Conservation (phyloP, 306 rosid species). For the Dalbergia cultrata region DNA sequence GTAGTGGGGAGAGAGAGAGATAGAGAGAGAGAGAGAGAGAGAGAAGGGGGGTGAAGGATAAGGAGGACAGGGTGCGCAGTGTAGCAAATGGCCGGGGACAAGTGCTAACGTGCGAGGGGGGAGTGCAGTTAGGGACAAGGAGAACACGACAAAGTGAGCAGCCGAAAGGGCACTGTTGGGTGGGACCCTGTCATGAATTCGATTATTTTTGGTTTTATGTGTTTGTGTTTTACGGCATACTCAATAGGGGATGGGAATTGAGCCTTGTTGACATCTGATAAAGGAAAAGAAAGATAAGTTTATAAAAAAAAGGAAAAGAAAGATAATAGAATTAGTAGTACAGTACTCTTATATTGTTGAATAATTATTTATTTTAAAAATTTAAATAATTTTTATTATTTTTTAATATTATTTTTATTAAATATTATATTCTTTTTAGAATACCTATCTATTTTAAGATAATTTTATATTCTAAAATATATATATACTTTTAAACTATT, state of each 20-base stretch:
- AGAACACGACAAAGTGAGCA: conserved; percentile 59
- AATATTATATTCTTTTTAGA: too few relatives aligned
- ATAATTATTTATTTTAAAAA: too few relatives aligned
- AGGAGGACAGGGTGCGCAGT: conserved; percentile 44
- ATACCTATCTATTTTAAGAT: too few relatives aligned
- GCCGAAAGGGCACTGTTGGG: conserved; percentile 61
- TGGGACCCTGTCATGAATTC: conserved; percentile 58
- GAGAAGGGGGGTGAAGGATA: conserved; percentile 44
- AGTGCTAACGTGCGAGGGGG: conserved; percentile 50
- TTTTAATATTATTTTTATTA: too few relatives aligned
- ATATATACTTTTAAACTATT: too few relatives aligned
- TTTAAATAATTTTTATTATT: too few relatives aligned
- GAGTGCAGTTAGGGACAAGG: conserved; percentile 40
- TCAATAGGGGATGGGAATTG: too few relatives aligned
- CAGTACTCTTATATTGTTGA: too few relatives aligned
- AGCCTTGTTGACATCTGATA: not conserved
- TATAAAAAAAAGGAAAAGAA: not conserved
- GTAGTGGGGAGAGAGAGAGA: not conserved
- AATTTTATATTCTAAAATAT: too few relatives aligned
- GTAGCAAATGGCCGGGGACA: conserved; percentile 37
- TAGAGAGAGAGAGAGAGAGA: not conserved
- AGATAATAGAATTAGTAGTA: too few relatives aligned
- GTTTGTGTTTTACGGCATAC: not conserved
- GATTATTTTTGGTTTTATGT: not conserved
- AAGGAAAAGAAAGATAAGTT: not conserved